Evolutionary conservation across 305 asterid species (phyloP).

Genomic region (Solanum hybrid): DNA sequence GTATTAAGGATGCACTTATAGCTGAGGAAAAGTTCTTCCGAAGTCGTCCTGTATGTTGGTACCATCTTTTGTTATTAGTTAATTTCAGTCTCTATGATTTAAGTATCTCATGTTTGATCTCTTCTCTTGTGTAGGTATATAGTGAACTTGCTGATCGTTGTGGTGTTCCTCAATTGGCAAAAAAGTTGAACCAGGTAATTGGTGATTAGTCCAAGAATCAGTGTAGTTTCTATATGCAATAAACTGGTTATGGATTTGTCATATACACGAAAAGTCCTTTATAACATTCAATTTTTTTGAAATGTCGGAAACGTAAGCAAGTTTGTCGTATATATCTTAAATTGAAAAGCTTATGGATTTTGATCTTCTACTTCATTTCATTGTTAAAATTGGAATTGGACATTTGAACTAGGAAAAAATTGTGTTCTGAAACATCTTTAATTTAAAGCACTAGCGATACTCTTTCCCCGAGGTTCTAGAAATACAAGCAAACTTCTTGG

Average conservation of each 20-base stretch:
- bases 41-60: conserved; percentile 69
- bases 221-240: not conserved
- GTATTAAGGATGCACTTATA: conserved; percentile 82
- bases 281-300: not conserved
- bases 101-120: not conserved
- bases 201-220: conserved; percentile 19
- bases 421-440: not conserved
- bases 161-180: conserved; percentile 84
- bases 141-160: conserved; percentile 80
- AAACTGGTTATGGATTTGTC: not conserved
- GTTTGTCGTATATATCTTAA: not conserved
- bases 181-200: conserved; percentile 94
- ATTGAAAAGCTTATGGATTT: not conserved
- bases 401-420: not conserved
- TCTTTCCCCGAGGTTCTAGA: not conserved
- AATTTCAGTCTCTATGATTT: conserved; percentile 3
- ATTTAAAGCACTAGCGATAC: not conserved
- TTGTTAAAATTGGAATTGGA: not conserved
- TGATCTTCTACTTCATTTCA: not conserved
- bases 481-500: not conserved
- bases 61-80: conserved; percentile 16
- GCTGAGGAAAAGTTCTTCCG: conserved; percentile 96
- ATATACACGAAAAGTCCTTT: not conserved
- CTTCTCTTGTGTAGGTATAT: conserved; percentile 55
- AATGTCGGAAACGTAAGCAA: not conserved